Evolutionary conservation across 208 protist genomes (phyloP).

Genomic region (Crithidia mellificae): DNA sequence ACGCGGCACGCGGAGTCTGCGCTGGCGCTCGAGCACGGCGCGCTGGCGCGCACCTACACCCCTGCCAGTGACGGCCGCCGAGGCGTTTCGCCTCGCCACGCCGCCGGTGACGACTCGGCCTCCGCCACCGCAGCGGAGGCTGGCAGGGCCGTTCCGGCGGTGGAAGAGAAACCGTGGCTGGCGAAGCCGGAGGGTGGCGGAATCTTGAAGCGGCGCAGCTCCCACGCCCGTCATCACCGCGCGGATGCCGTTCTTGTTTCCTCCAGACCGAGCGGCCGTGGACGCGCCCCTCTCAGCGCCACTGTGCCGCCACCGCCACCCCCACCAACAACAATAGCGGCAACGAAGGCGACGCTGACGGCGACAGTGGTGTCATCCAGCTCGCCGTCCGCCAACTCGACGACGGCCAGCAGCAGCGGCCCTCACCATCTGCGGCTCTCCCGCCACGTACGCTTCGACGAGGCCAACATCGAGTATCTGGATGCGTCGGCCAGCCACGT

Average conservation of each 20-base stretch:
- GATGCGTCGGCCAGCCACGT: conserved; percentile 5
- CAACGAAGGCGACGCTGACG: no score
- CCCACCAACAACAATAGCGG: no score
- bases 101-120: no score
- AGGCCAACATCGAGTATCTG: conserved; percentile 13
- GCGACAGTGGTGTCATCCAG: neutral
- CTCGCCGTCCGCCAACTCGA: neutral
- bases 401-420: neutral
- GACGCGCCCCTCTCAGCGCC: neutral
- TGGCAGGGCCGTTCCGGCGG: no score
- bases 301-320: neutral
- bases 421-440: neutral
- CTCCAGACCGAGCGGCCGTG: neutral
- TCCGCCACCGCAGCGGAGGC: no score
- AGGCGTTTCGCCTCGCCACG: neutral
- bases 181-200: neutral
- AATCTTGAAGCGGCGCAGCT: conserved; percentile 7
- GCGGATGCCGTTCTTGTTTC: neutral
- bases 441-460: conserved; percentile 30
- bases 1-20: neutral
- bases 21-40: neutral
- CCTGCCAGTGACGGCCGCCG: neutral
- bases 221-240: neutral
- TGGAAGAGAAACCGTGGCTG: conserved; percentile 22
- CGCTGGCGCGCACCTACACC: neutral